A percentile compares a stretch with the other conserved stretches of the same genome.
phyloP scores from a whole-genome alignment of 2,329 filamentous ascomycete genomes.

The Elsinoe arachidis region DNA sequence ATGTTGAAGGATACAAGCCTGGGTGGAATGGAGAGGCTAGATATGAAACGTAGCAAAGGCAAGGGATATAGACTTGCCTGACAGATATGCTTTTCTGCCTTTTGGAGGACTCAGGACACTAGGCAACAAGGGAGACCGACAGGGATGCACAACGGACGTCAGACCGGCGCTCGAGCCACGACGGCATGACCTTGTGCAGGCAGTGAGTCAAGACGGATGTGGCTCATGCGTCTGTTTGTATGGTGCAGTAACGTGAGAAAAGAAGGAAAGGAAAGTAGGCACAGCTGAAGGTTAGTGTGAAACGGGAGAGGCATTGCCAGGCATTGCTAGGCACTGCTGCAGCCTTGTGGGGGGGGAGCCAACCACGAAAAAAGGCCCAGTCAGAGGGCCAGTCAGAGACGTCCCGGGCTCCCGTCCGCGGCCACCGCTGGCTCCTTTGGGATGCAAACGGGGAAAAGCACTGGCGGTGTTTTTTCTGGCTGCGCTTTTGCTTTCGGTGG shows the following conservation, averaged over 20 bases:
- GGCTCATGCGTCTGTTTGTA: background rate
- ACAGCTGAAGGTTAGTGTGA: background rate
- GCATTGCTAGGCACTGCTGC: background rate
- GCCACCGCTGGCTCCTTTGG: background rate
- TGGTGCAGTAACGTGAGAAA: background rate
- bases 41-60: background rate
- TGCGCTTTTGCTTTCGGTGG: background rate
- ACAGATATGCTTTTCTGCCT: conserved; percentile 9
- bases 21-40: background rate
- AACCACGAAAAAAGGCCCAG: background rate
- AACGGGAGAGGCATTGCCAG: background rate
- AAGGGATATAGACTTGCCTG: conserved; percentile 8
- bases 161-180: conserved; percentile 10
- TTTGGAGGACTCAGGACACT: background rate
- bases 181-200: background rate
- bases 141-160: background rate
- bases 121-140: conserved; percentile 9
- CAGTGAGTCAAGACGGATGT: conserved; percentile 2
- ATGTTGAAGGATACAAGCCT: background rate
- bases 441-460: background rate
- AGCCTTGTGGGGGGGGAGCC: conserved; percentile 5
- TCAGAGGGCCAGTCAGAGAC: background rate
- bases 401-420: background rate
- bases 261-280: conserved; percentile 4
- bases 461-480: background rate